Conservation (phyloP, 306 rosid genomes). For the Cyamopsis tetragonoloba region DNA sequence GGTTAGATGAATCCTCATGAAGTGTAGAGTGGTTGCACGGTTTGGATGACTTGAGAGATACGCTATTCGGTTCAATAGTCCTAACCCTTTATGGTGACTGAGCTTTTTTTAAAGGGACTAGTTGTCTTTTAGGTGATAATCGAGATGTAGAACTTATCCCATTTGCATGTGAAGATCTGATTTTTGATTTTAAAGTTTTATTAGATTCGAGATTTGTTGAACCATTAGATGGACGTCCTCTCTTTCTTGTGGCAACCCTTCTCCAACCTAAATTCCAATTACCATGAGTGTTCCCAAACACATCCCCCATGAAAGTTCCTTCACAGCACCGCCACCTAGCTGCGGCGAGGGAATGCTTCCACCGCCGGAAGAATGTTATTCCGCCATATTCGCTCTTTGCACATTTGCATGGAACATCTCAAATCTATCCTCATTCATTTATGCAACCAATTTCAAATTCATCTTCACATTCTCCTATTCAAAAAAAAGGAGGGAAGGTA, state of each 20-base stretch:
- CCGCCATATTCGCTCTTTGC: too few species aligned
- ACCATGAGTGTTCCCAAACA: too few species aligned
- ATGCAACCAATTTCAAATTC: too few species aligned
- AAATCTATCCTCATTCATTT: too few species aligned
- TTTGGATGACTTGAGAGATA: not conserved
- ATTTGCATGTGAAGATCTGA: not conserved
- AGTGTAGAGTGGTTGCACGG: not conserved
- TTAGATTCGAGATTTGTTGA: not conserved
- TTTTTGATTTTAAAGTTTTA: slow-evolving; percentile 2
- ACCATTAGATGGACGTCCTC: not conserved
- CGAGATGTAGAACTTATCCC: not conserved
- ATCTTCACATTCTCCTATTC: too few species aligned
- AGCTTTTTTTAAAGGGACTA: slow-evolving; percentile 9
- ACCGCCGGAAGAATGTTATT: too few species aligned
- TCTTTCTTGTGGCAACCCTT: not conserved
- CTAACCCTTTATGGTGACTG: not conserved
- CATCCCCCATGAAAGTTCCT: too few species aligned
- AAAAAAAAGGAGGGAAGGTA: too few species aligned
- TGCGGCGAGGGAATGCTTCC: too few species aligned
- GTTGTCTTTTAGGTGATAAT: slow-evolving; percentile 7
- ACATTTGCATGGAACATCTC: too few species aligned
- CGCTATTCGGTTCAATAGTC: not conserved
- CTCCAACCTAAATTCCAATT: too few species aligned
- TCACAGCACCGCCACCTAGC: too few species aligned
- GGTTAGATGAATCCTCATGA: not conserved